Percentiles rank a stretch among this genome's conserved stretches.
These are phyloP conservation scores for Andrographis paniculata DNA, from an alignment of 305 asterid species.

Conservation along the genomic window DNA sequence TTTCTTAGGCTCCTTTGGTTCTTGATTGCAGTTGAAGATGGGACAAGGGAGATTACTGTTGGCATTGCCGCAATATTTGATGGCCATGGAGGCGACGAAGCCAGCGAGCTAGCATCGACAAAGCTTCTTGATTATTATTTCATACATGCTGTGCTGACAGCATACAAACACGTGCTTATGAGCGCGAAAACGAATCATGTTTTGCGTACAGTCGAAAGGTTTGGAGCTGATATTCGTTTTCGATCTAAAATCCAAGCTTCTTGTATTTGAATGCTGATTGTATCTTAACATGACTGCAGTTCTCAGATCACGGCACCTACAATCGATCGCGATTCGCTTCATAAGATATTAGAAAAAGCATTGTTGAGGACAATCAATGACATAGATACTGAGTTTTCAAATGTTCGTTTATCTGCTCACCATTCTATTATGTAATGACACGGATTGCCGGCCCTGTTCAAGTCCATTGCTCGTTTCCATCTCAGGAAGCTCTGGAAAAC, in stretches of 20 bases:
- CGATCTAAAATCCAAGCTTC: too few species aligned
- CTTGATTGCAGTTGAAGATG: conserved; percentile 32
- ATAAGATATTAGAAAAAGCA: conserved; percentile 43
- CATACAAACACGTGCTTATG: conserved; percentile 29
- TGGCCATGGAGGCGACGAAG: conserved; percentile 81
- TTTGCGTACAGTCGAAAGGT: conserved; percentile 24
- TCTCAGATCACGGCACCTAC: conserved; percentile 15
- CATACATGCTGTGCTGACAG: conserved; percentile 35
- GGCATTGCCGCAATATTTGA: conserved; percentile 73
- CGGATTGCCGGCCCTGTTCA: conserved; percentile 15
- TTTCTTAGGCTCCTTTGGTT: too few species aligned
- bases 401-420: conserved; percentile 26
- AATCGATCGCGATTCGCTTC: conserved; percentile 22
- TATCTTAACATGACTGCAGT: conserved; percentile 16
- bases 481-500: conserved; percentile 53
- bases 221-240: background rate
- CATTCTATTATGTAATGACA: conserved; percentile 10
- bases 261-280: background rate
- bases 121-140: conserved; percentile 41
- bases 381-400: conserved; percentile 54
- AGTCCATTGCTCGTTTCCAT: conserved; percentile 13
- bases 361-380: conserved; percentile 53
- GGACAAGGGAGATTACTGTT: conserved; percentile 25
- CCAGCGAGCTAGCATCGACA: conserved; percentile 63
- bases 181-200: conserved; percentile 21